Conservation (phyloP, 2,329 filamentous ascomycete species). For the Myriosclerotinia scirpicola region DNA sequence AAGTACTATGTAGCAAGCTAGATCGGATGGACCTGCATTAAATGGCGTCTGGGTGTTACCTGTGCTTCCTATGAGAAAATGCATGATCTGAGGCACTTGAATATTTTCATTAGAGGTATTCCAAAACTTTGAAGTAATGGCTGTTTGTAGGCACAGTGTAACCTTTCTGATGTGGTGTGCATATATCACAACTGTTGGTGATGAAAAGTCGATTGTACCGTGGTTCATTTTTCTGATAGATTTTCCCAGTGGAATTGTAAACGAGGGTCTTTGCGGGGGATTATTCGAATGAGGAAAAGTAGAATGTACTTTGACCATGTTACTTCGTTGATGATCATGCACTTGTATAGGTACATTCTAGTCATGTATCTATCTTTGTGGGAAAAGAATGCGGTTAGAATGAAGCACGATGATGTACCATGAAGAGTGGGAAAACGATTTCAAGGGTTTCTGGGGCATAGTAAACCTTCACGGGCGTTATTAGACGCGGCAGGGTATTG, state of each 20-base stretch:
- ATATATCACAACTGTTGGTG: slow-evolving; percentile 2
- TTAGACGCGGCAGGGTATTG: slow-evolving; percentile 16
- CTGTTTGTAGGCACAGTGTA: not conserved
- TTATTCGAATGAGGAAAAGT: not conserved
- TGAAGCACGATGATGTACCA: slow-evolving; percentile 3
- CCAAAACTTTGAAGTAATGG: not conserved
- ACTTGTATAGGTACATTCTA: not conserved
- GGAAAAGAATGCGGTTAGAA: not conserved
- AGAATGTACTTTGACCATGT: not conserved
- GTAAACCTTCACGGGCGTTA: not conserved
- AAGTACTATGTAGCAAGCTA: slow-evolving; percentile 1
- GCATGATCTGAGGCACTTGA: not conserved
- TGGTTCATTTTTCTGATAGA: slow-evolving; percentile 7
- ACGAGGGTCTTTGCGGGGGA: not conserved
- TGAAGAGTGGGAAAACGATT: not conserved
- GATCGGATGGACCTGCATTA: slow-evolving; percentile 22
- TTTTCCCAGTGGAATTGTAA: not conserved
- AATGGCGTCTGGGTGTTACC: slow-evolving; percentile 4
- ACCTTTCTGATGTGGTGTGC: not conserved
- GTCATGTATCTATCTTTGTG: not conserved
- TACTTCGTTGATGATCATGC: not conserved
- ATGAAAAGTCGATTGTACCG: not conserved
- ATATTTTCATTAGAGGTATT: not conserved
- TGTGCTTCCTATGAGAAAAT: slow-evolving; percentile 1
- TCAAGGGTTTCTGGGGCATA: not conserved